A percentile compares a stretch with the other conserved stretches of the same genome.
Evolutionary conservation across 2,329 filamentous ascomycete genomes (phyloP).

Genomic region (Incumbomyces delicatus): DNA sequence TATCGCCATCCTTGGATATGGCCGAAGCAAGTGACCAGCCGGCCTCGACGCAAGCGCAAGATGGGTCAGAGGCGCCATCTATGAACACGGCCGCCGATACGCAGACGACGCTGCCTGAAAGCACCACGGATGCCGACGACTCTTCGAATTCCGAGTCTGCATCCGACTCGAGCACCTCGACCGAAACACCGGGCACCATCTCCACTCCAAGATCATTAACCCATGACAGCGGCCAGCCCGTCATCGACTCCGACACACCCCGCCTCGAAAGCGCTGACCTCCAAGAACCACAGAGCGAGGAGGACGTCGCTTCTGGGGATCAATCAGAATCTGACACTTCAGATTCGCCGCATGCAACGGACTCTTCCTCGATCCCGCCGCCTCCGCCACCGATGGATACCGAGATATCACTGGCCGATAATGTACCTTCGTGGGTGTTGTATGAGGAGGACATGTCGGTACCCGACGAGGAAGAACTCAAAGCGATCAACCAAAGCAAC

Average conservation of each 20-base stretch:
- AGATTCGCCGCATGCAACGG: background rate
- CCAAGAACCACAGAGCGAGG: background rate
- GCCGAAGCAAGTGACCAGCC: background rate
- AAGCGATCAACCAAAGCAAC: slow-evolving; percentile 42
- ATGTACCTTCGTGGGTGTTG: slow-evolving; percentile 39
- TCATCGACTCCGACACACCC: background rate
- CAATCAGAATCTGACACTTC: background rate
- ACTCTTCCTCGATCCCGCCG: background rate
- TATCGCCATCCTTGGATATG: background rate
- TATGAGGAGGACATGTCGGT: slow-evolving; percentile 47
- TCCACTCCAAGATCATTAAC: slow-evolving; percentile 4
- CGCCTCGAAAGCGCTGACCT: background rate
- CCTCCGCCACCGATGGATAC: slow-evolving; percentile 11
- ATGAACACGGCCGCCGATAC: background rate
- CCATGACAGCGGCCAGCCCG: slow-evolving; percentile 5
- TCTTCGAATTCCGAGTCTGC: slow-evolving; percentile 6
- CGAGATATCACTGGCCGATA: slow-evolving; percentile 24
- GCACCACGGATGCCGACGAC: slow-evolving; percentile 1
- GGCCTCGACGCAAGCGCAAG: background rate
- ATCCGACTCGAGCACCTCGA: slow-evolving; percentile 7
- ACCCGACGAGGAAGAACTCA: slow-evolving; percentile 49
- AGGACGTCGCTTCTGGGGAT: background rate
- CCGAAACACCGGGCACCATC: slow-evolving; percentile 6
- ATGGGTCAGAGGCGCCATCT: background rate
- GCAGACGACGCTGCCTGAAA: background rate